Conservation (phyloP, 352 stramenopile species). For the Thraustochytrium striatum region DNA sequence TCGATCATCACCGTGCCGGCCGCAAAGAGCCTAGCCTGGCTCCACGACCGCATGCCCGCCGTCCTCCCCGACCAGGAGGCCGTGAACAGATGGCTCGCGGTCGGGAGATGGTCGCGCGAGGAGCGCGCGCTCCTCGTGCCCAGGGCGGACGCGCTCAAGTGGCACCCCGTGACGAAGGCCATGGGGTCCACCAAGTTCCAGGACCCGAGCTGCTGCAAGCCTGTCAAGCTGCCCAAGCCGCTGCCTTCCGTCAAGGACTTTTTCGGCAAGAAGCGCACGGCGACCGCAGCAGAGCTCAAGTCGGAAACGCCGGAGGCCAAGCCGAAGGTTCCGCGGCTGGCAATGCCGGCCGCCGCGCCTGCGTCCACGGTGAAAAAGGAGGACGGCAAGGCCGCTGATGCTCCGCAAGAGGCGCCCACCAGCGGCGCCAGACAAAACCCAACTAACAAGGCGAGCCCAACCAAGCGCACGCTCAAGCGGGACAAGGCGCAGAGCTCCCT, state of each 20-base stretch:
- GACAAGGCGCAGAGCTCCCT: too few species aligned
- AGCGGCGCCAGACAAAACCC: too few species aligned
- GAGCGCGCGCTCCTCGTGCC: neutral
- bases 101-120: neutral
- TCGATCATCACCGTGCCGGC: slow-evolving; percentile 76
- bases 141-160: slow-evolving; percentile 60
- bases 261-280: too few species aligned
- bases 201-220: slow-evolving; percentile 17
- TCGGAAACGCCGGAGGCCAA: too few species aligned
- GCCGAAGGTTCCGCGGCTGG: too few species aligned
- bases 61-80: slow-evolving; percentile 41
- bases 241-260: slow-evolving; percentile 6
- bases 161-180: slow-evolving; percentile 68
- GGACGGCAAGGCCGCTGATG: too few species aligned
- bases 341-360: too few species aligned
- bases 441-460: too few species aligned
- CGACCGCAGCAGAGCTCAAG: too few species aligned
- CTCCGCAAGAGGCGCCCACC: too few species aligned
- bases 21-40: slow-evolving; percentile 65
- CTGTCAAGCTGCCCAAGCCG: slow-evolving; percentile 10
- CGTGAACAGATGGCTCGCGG: slow-evolving; percentile 49
- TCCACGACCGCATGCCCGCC: slow-evolving; percentile 78
- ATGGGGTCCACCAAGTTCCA: slow-evolving; percentile 45
- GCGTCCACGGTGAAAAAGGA: too few species aligned
- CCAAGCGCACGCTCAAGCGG: too few species aligned